Base-by-base conservation (phyloP, 352 stramenopile genomes). In the Labyrinthula sp. region DNA sequence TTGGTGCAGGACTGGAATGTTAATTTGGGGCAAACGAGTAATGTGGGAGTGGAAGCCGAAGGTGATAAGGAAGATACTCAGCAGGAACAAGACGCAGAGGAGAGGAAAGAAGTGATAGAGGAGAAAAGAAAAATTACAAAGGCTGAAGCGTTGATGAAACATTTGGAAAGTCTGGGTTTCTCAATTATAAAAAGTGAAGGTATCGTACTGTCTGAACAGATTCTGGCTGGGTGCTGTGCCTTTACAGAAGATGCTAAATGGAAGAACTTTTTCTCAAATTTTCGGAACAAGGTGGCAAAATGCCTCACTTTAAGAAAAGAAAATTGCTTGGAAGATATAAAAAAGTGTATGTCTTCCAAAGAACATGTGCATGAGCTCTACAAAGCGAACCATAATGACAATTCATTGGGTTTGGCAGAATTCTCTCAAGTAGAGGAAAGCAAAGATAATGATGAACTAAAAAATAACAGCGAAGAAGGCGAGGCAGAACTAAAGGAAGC, bases 31-130 rank as follows among this genome's bases (percentile, higher is more conserved):
- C 10, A 40, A 9, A 40, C 29, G 40, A 17, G n/a, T 27, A 48
- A 17, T 27, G 4, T 34, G 27, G 18, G 3, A 47, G 40, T 48
- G 30, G 40, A 47, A 15, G 37, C 41, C 4, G 40, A 30, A 10
- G 37, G 47, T n/a, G 40, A 30, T 18, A 23, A 12, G n/a, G 14
- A 47, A 18, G 40, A 47, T 3, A 30, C 36, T 10, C 40, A 48
- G 28, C 8, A 9, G 10, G 39, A 47, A 39, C 0, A 3, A 5
- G 25, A 17, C 4, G 4, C 18, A 6, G 39, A 26, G 12, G 40
- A 15, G 7, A 30, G 18, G 27, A 3, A 48, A 47, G 25, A 45
- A 10, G 3, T 40, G 9, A 22, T 40, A 10, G 34, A 40, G 34
- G 10, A 40, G 10, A 40, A 40, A 40, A 22, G 34, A 9, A 22